A percentile compares a stretch with the other conserved stretches of the same genome.
These are phyloP conservation scores for Phytophthora tubulina DNA, from an alignment of 352 stramenopile species.

Conservation along the genomic window DNA sequence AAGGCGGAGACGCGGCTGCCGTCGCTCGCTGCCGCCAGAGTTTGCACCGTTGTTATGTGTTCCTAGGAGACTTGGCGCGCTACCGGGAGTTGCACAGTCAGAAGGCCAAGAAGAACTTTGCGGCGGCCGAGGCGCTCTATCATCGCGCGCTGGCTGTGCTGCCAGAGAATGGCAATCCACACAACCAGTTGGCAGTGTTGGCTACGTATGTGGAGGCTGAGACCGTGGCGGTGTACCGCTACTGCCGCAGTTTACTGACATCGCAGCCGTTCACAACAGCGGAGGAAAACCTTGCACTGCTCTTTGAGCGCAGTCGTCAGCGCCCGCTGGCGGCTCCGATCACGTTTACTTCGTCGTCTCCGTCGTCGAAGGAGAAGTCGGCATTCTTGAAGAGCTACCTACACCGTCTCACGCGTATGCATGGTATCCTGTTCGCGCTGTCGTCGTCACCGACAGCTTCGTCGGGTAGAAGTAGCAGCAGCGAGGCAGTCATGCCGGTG, in stretches of 20 bases:
- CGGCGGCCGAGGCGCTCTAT: conserved; percentile 73
- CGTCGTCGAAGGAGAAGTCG: conserved; percentile 78
- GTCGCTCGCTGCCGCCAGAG: conserved; percentile 62
- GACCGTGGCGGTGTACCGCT: conserved; percentile 92
- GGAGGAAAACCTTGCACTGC: conserved; percentile 88
- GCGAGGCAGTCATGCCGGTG: conserved; percentile 22
- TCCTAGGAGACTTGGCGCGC: conserved; percentile 81
- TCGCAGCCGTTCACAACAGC: conserved; percentile 88
- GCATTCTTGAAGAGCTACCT: conserved; percentile 90
- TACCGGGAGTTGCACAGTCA: conserved; percentile 88
- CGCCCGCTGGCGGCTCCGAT: conserved; percentile 57
- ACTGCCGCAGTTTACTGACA: conserved; percentile 89
- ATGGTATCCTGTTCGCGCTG: conserved; percentile 85
- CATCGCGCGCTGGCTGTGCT: conserved; percentile 72
- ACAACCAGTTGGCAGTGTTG: conserved; percentile 88
- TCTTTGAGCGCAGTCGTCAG: conserved; percentile 91
- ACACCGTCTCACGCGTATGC: conserved; percentile 85
- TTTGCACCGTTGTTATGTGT: conserved; percentile 85
- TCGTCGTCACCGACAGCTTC: conserved; percentile 41
- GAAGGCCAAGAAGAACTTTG: conserved; percentile 89
- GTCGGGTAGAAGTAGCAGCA: conserved; percentile 15
- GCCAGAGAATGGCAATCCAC: conserved; percentile 85
- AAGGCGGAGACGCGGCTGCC: conserved; percentile 9
- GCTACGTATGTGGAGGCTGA: conserved; percentile 91
- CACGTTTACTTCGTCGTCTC: conserved; percentile 49